Percentiles rank a stretch among this genome's conserved stretches.
Conservation (phyloP, 73 alveolate species). For the Stentor roeselii region DNA sequence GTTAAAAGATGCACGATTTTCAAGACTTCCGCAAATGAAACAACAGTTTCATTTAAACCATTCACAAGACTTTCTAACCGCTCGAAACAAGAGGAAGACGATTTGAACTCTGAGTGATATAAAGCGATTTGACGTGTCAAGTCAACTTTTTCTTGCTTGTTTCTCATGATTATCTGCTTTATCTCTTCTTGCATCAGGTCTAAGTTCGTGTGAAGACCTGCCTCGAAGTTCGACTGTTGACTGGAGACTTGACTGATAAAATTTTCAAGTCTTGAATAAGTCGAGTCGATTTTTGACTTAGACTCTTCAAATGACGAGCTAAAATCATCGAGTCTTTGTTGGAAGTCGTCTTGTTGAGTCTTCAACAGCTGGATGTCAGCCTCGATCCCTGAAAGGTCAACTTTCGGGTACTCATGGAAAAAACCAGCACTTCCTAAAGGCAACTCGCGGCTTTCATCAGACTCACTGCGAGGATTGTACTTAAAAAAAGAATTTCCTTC, state of each 20-base stretch:
- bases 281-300: too few species aligned
- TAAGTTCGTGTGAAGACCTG: neutral
- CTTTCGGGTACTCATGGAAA: too few species aligned
- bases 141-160: constrained; percentile 7
- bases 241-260: too few species aligned
- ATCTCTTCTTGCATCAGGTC: neutral
- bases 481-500: too few species aligned
- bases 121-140: neutral
- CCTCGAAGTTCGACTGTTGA: neutral
- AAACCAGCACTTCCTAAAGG: too few species aligned
- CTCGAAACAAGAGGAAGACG: neutral
- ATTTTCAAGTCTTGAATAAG: too few species aligned
- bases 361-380: neutral
- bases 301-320: too few species aligned
- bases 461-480: too few species aligned
- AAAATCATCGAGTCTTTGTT: too few species aligned
- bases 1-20: neutral
- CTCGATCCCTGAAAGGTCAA: neutral
- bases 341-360: too few species aligned
- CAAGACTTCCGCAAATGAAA: neutral
- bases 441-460: too few species aligned
- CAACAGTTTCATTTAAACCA: neutral
- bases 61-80: neutral
- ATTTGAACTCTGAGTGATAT: neutral
- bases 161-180: neutral